Evolutionary conservation across 768 basidiomycete genomes (phyloP), one percentile per base, ranked within the genome.

Genomic region (Ramaria rubella): DNA sequence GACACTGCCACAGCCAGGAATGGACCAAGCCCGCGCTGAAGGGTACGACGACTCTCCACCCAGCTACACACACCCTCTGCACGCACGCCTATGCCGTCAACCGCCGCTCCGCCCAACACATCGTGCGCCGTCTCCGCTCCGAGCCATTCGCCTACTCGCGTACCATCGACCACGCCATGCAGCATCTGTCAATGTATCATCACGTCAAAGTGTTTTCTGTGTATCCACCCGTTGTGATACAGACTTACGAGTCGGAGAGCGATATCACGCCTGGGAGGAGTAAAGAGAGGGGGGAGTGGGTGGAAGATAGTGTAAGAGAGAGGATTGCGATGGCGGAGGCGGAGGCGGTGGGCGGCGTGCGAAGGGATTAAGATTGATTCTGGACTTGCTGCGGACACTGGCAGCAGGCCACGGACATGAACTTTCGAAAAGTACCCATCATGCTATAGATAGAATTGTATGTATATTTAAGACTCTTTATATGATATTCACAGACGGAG

Each of bases 71-170:
- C 19, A 48, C 46, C 5, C 45, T 56, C 11, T 56, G 55, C 23
- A 56, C 55, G 7, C 55, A 56, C 30, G 55, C 55, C 4, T 56
- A 56, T 30, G 55, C 55, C n/a, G 55, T 56, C 27, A 46, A 2
- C 15, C 55, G 55, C 6, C 31, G 44, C 9, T 15, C 44, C 1
- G 55, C 55, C 14, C 43, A 34, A 24, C 43, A 23, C 23, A 56
- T 56, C 19, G 33, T 56, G 1, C 55, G 55, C 12, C 46, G 31
- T 11, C 44, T 56, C 5, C 43, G 55, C 24, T 31, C 55, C 5
- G 55, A 56, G 17, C 15, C 55, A 27, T 56, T 56, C 29, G 55
- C 55, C 1, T 56, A 56, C 33, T 56, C 55, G 27, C 40, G 55
- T 1, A 56, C 43, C 14, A 24, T 56, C 5, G 55, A 56, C 29